Percentiles rank a stretch among this genome's conserved stretches.
Conservation (phyloP, 164 flowering plant genomes). For the Annona cherimola region DNA sequence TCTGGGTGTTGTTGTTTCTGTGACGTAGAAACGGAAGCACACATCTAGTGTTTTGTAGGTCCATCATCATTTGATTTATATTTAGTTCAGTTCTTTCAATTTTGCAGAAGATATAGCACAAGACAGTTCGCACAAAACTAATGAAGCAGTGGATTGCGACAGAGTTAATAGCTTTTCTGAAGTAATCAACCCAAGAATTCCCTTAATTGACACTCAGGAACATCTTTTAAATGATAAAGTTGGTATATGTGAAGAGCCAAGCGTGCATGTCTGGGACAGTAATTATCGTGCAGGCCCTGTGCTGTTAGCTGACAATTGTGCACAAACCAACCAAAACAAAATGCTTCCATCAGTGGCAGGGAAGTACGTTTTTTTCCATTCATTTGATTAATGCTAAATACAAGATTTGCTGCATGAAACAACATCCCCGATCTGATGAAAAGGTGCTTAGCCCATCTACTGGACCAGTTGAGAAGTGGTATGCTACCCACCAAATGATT, state of each 20-base stretch:
- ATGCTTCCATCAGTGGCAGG: slow-evolving; percentile 15
- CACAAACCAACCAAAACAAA: slow-evolving; percentile 24
- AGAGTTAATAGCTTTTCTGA: slow-evolving; percentile 22
- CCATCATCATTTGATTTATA: not conserved
- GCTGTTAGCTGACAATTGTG: not conserved
- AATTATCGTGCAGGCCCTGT: not conserved
- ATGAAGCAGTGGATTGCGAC: slow-evolving; percentile 18
- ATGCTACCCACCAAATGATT: not conserved
- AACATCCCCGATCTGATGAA: not conserved
- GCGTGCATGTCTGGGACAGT: not conserved
- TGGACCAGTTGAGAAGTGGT: not conserved
- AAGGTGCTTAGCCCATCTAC: not conserved
- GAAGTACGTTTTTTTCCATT: slow-evolving; percentile 33
- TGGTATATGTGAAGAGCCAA: not conserved
- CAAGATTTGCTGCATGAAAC: not conserved
- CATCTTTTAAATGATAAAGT: not conserved
- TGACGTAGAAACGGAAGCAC: not conserved
- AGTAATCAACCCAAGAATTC: slow-evolving; percentile 6
- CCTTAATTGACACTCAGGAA: not conserved
- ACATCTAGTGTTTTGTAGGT: not conserved
- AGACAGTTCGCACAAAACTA: slow-evolving; percentile 2
- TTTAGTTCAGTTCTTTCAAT: not conserved
- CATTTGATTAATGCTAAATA: not conserved
- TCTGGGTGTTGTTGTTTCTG: not conserved
- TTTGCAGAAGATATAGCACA: slow-evolving; percentile 19